Evolutionary conservation across 2,329 filamentous ascomycete genomes (phyloP), one percentile per base, ranked within the genome.

Genomic region (Penicillium sp.): DNA sequence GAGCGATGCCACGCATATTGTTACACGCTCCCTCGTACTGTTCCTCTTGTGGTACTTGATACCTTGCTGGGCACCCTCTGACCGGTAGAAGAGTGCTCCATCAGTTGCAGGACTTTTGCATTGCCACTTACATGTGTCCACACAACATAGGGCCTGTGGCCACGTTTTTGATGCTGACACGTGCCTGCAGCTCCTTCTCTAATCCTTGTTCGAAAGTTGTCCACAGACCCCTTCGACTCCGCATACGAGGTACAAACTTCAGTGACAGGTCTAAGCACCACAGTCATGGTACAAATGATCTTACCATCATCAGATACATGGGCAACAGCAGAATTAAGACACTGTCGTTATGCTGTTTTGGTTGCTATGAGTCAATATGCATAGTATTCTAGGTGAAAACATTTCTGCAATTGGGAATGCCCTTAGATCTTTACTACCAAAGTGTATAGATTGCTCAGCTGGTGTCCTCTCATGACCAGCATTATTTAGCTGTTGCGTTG

Each of bases 121-220:
- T 15, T 10, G 38, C 22, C 21, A 31, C 62, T 63, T 63, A 66
- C 72, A 72, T 0, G 79, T 82, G 6, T 68, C 76, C 29, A 22
- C 26, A 21, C 40, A 31, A 31, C 3, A 77, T 82, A 0, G 78
- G 78, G 0, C 77, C 77, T 0, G 76, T 77, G 77, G 75, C 74
- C 15, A 80, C 63, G 10, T 70, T 71, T 55, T 80, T 79, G 26
- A 79, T 75, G 19, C 61, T 70, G 60, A 81, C 75, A 3, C 73
- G 73, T 17, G 63, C 53, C 6, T 73, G 76, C 21, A 82, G 72
- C 45, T 81, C 78, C 63, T 81, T 82, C 46, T 75, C 72, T 50
- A 82, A 64, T 2, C 75, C 69, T 24, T 78, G 72, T 3, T 74
- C 76, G 67, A 82, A 82, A 75, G 63, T 81, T 76, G 62, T 83